These are phyloP conservation scores for Aegilops sharonensis DNA, from an alignment of 176 grass and related monocot species.

Conservation along the genomic window DNA sequence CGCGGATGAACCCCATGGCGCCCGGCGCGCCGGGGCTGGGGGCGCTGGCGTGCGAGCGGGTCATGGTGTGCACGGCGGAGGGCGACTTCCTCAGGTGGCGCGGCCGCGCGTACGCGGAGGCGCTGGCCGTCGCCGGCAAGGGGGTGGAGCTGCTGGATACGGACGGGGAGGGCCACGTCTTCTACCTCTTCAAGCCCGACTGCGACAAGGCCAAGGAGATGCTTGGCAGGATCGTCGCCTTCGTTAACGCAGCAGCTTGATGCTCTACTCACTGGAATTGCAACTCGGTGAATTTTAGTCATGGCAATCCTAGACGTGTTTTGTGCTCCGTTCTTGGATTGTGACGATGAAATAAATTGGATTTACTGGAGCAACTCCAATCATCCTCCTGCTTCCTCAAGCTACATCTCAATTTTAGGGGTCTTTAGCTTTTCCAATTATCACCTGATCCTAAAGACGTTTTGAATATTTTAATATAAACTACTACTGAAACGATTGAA, in stretches of 20 bases:
- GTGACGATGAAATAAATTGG: no score
- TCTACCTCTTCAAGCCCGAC: conserved; percentile 44
- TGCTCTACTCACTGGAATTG: no score
- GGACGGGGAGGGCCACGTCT: conserved; percentile 44
- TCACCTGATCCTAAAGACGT: no score
- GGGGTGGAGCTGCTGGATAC: conserved; percentile 39
- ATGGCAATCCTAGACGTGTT: no score
- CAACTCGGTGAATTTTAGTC: no score
- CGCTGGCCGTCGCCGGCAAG: conserved; percentile 12
- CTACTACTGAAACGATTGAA: no score
- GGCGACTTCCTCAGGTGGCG: conserved; percentile 47
- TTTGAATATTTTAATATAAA: no score
- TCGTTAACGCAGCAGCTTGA: conserved; percentile 33
- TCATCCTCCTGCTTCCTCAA: no score
- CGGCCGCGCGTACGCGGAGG: conserved; percentile 44
- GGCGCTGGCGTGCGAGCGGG: conserved; percentile 33
- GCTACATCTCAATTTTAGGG: no score
- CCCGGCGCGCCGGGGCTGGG: conserved; percentile 11
- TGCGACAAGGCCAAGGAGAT: conserved; percentile 48
- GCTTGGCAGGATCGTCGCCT: conserved; percentile 30
- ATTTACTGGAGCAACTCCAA: no score
- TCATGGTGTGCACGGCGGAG: conserved; percentile 51
- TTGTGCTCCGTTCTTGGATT: no score
- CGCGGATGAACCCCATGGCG: conserved; percentile 49
- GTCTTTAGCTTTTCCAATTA: no score